Evolutionary conservation across 2,329 filamentous ascomycete species (phyloP).

Genomic region (Achaetomium macrosporum): DNA sequence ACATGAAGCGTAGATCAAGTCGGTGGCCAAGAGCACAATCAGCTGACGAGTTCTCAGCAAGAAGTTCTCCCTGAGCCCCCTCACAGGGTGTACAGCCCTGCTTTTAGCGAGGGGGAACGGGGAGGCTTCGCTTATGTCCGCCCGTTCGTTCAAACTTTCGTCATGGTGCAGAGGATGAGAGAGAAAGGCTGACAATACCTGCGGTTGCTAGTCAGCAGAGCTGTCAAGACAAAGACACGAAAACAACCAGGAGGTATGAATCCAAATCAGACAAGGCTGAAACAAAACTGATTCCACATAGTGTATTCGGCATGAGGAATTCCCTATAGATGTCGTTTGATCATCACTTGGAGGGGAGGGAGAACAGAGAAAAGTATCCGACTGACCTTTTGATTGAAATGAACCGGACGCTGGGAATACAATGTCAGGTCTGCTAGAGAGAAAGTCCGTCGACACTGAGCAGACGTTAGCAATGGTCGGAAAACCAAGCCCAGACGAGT

Average conservation of each 20-base stretch:
- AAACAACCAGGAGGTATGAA: conserved; percentile 22
- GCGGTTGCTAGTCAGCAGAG: conserved; percentile 34
- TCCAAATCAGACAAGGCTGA: conserved; percentile 62
- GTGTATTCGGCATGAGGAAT: conserved; percentile 64
- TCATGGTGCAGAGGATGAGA: conserved; percentile 39
- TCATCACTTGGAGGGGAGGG: conserved; percentile 47
- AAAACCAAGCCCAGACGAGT: conserved; percentile 10
- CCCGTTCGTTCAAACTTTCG: conserved; percentile 64
- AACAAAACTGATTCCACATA: conserved; percentile 59
- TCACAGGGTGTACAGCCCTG: conserved; percentile 59
- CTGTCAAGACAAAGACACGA: conserved; percentile 14
- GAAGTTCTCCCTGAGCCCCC: conserved; percentile 44
- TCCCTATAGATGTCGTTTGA: conserved; percentile 54
- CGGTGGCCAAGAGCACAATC: conserved; percentile 35
- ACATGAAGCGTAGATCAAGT: conserved; percentile 25
- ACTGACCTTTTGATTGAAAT: conserved; percentile 42
- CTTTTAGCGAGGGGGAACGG: conserved; percentile 43
- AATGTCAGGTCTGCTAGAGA: too few species aligned
- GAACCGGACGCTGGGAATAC: too few species aligned
- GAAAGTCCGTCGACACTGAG: conserved; percentile 15
- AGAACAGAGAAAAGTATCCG: conserved; percentile 10
- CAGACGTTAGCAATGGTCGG: conserved; percentile 19
- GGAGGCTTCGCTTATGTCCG: conserved; percentile 57
- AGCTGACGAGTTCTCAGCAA: conserved; percentile 64
- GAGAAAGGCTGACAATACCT: conserved; percentile 38